Base-by-base conservation (phyloP, 768 basidiomycete species). In the Melanogaster broomeanus region DNA sequence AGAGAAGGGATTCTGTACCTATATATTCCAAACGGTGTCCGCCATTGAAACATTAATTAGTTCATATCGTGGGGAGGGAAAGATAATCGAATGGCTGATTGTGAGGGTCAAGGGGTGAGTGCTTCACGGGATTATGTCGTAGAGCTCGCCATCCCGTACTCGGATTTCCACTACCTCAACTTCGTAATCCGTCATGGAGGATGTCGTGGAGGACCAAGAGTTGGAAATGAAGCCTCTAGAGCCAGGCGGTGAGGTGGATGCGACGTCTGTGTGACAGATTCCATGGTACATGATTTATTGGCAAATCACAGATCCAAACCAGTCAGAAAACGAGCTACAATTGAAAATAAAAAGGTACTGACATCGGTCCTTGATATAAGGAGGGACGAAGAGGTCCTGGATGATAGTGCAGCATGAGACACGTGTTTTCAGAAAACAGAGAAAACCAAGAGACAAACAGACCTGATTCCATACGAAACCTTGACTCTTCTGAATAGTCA, bases 401-500 rank as follows among this genome's bases (percentile, higher is more conserved):
- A 15, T 48, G 41, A 25, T 8, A 22, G n/a, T 7, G 18, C 10
- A 0, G 6, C 13, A 31, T 45, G 54, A 43, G 58, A 56, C 21
- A 24, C 8, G 33, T 2, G 12, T 18, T 19, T 16, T 31, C 21
- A 11, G 9, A 18, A 11, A 28, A 19, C n/a, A 24, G 12, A 16
- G 18, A 12, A 38, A 31, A 4, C n/a, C n/a, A n/a, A 45, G 35
- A 38, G 16, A 21, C 18, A 45, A n/a, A 70, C 83, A 42, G 46
- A 88, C 90, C 78, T 92, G 90, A 61, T 93, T 93, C 90, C 90
- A 93, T 2, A 93, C 90, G 61, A 93, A 93, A 12, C 90, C 90
- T 68, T 93, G 89, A 60, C 89, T 90, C 64, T 79, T 78, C 64
- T 92, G 90, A 48, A 93, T 93, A 37, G 90, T 93, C 67, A 92